Conservation (phyloP, 2,329 filamentous ascomycete species). For the Fusarium sulawesiense region DNA sequence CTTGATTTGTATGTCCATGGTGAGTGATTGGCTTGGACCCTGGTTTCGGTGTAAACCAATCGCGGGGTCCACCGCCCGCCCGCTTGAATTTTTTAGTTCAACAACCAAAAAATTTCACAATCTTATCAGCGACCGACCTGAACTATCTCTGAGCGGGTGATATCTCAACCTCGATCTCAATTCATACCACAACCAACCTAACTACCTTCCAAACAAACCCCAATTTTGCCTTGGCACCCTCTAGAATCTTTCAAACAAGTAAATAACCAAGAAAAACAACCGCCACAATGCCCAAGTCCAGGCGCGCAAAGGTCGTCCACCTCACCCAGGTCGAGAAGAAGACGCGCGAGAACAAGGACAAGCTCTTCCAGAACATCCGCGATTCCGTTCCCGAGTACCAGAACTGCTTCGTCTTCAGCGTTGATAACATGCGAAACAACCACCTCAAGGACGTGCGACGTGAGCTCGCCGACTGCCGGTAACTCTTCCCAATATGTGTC, state of each 20-base stretch:
- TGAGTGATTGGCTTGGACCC: slow-evolving; percentile 25
- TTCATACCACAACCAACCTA: slow-evolving; percentile 13
- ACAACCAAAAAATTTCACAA: slow-evolving; percentile 49
- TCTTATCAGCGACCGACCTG: slow-evolving; percentile 47
- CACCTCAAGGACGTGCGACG: slow-evolving; percentile 91
- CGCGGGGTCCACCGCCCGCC: slow-evolving; percentile 46
- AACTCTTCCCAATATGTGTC: slow-evolving; percentile 47
- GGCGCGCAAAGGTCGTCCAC: slow-evolving; percentile 89
- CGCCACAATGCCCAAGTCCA: slow-evolving; percentile 90
- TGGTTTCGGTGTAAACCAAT: slow-evolving; percentile 38
- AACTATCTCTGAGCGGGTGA: slow-evolving; percentile 13
- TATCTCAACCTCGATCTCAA: slow-evolving; percentile 16
- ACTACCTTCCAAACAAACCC: background rate
- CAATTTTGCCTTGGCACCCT: background rate
- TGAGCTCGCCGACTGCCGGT: slow-evolving; percentile 88
- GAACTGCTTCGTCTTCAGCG: slow-evolving; percentile 91
- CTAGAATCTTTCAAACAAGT: too few relatives aligned
- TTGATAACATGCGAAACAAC: slow-evolving; percentile 98
- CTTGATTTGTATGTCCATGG: slow-evolving; percentile 23
- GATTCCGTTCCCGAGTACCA: slow-evolving; percentile 86
- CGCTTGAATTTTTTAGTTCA: slow-evolving; percentile 44
- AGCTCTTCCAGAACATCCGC: slow-evolving; percentile 89
- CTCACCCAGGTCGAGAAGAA: slow-evolving; percentile 94
- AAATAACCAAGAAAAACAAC: background rate
- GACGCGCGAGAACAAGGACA: slow-evolving; percentile 88